Percentiles rank a stretch among this genome's conserved stretches.
These are phyloP conservation scores for Cercospora zeae-maydis DNA, from an alignment of 2,329 filamentous ascomycete genomes.

Conservation along the genomic window DNA sequence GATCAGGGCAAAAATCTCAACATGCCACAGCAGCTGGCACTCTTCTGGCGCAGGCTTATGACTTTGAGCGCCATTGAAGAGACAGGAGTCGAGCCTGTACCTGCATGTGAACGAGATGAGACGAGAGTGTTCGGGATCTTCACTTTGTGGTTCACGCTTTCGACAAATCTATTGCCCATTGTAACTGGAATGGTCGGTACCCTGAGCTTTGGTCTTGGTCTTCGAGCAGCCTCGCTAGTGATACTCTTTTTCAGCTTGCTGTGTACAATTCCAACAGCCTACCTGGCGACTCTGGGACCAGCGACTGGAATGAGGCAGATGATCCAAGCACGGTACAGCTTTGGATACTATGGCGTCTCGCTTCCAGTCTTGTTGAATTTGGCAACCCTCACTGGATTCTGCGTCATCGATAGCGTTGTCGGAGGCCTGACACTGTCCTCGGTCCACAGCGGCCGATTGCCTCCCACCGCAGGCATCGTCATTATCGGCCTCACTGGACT, in stretches of 20 bases:
- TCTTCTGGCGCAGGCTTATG: conserved; percentile 8
- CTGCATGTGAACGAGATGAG: conserved; percentile 52
- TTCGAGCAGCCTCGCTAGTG: conserved; percentile 56
- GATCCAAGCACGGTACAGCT: conserved; percentile 62
- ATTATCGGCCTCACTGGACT: conserved; percentile 57
- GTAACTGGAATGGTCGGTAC: conserved; percentile 63
- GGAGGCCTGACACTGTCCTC: conserved; percentile 57
- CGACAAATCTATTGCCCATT: conserved; percentile 57
- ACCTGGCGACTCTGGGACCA: conserved; percentile 56
- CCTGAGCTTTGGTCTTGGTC: conserved; percentile 51
- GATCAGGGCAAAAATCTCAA: not conserved
- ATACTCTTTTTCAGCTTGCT: conserved; percentile 63
- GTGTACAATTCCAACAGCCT: conserved; percentile 54
- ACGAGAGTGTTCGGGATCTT: conserved; percentile 56
- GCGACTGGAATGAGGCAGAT: conserved; percentile 64
- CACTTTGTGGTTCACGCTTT: conserved; percentile 58
- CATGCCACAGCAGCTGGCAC: not conserved
- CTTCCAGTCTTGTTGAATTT: conserved; percentile 61
- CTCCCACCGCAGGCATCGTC: conserved; percentile 57
- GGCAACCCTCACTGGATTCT: conserved; percentile 61
- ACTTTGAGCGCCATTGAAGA: conserved; percentile 13
- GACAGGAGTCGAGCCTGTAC: conserved; percentile 54
- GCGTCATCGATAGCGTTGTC: conserved; percentile 58
- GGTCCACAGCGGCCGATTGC: conserved; percentile 48
- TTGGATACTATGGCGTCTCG: conserved; percentile 56